Conservation (phyloP, 2,329 filamentous ascomycete species). For the Emergomyces orientalis region DNA sequence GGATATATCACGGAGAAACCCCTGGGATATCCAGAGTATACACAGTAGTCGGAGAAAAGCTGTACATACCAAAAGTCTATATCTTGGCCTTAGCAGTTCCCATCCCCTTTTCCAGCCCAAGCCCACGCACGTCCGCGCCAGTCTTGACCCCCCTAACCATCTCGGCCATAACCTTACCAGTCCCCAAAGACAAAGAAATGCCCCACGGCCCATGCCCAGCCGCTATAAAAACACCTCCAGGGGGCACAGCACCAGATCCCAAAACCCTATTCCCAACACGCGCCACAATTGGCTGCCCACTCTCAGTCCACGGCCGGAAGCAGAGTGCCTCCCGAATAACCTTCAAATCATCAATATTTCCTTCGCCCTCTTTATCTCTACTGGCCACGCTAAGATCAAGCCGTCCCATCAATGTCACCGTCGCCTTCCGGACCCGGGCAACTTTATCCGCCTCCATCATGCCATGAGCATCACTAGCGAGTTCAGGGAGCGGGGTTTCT, state of each 20-base stretch:
- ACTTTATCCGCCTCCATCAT: slow-evolving; percentile 38
- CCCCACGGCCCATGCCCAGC: slow-evolving; percentile 72
- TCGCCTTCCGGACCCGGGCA: slow-evolving; percentile 24
- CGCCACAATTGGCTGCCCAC: slow-evolving; percentile 55
- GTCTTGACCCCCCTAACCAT: slow-evolving; percentile 52
- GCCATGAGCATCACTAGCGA: slow-evolving; percentile 34
- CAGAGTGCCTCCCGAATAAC: slow-evolving; percentile 58
- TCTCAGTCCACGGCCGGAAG: slow-evolving; percentile 60
- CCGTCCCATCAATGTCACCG: slow-evolving; percentile 29
- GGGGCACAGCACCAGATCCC: slow-evolving; percentile 41
- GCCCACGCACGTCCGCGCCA: slow-evolving; percentile 50
- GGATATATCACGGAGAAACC: background rate
- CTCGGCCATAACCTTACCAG: slow-evolving; percentile 61
- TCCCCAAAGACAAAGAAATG: slow-evolving; percentile 55
- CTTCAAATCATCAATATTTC: slow-evolving; percentile 46
- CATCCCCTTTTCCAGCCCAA: slow-evolving; percentile 32
- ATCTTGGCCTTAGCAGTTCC: background rate
- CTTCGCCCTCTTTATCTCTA: slow-evolving; percentile 17
- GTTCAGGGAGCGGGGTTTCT: slow-evolving; percentile 49
- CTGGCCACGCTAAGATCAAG: slow-evolving; percentile 13
- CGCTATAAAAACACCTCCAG: slow-evolving; percentile 58
- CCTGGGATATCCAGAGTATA: background rate
- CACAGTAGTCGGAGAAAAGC: background rate
- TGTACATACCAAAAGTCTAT: background rate
- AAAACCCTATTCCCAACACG: slow-evolving; percentile 49